phyloP scores from a whole-genome alignment of 768 basidiomycete genomes.

The Suillus spraguei region DNA sequence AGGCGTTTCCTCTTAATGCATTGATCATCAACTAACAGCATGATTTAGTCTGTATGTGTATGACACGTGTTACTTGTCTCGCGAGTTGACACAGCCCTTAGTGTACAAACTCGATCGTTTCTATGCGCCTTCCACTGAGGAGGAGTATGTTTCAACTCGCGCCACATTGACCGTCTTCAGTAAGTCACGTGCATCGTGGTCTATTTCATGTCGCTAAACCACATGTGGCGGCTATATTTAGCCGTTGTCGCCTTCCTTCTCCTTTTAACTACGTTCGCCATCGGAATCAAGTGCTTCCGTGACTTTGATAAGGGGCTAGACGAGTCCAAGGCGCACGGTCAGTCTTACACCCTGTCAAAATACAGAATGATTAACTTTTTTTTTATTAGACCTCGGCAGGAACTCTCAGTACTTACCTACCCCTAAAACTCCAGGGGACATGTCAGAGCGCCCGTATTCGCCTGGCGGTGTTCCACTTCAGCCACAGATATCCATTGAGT shows the following conservation, averaged over 20 bases:
- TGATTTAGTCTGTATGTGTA: constrained; percentile 31
- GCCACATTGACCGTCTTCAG: constrained; percentile 83
- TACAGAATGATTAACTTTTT: constrained; percentile 38
- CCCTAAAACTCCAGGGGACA: constrained; percentile 43
- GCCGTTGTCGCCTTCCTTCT: constrained; percentile 78
- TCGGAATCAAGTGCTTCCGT: constrained; percentile 77
- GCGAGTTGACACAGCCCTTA: constrained; percentile 27
- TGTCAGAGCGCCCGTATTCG: constrained; percentile 50
- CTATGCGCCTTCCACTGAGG: constrained; percentile 60
- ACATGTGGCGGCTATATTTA: constrained; percentile 28
- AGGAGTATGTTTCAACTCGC: constrained; percentile 69
- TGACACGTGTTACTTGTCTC: neutral
- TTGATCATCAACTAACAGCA: constrained; percentile 8
- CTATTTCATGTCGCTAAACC: neutral
- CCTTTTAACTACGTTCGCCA: constrained; percentile 69
- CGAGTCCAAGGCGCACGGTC: constrained; percentile 74
- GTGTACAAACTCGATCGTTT: constrained; percentile 88
- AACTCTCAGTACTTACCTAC: constrained; percentile 46
- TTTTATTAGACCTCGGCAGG: constrained; percentile 47
- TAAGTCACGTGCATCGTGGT: constrained; percentile 37
- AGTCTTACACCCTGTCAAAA: constrained; percentile 43
- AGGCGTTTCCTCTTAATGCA: constrained; percentile 30
- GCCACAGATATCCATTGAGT: constrained; percentile 81
- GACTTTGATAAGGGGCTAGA: constrained; percentile 85
- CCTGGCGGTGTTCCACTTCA: constrained; percentile 53